Conservation (phyloP, 1,284 basidiomycete genomes). For the Moesziomyces aphidis region DNA sequence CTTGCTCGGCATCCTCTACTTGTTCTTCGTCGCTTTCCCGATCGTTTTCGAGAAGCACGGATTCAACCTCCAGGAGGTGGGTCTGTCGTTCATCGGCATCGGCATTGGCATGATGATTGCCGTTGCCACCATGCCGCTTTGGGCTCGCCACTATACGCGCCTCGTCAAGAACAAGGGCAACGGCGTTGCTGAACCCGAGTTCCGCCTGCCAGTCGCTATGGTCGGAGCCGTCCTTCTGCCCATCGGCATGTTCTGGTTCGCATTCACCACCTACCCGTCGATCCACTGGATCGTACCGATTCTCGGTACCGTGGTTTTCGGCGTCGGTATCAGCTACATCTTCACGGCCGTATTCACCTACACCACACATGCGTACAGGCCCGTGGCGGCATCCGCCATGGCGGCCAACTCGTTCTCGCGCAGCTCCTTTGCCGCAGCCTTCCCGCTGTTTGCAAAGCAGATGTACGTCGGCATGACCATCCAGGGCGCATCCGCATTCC, state of each 20-base stretch:
- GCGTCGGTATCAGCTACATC: conserved; percentile 46
- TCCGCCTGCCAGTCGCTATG: conserved; percentile 51
- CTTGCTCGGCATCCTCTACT: conserved; percentile 45
- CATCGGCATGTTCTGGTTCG: conserved; percentile 56
- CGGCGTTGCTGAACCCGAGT: conserved; percentile 53
- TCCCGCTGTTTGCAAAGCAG: conserved; percentile 47
- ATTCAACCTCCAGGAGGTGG: conserved; percentile 48
- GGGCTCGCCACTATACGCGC: conserved; percentile 69
- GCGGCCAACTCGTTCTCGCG: conserved; percentile 49
- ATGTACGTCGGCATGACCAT: conserved; percentile 46
- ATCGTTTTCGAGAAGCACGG: conserved; percentile 51
- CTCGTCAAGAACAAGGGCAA: conserved; percentile 72
- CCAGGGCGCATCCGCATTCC: conserved; percentile 32
- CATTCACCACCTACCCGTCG: conserved; percentile 48
- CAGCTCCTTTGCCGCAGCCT: conserved; percentile 35
- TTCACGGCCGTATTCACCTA: conserved; percentile 48
- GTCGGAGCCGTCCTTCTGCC: conserved; percentile 39
- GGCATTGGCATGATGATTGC: conserved; percentile 48
- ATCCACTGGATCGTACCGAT: conserved; percentile 56
- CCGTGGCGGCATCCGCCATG: conserved; percentile 55
- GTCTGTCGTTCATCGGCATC: conserved; percentile 48
- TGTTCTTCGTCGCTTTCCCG: conserved; percentile 57
- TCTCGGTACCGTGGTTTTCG: conserved; percentile 41
- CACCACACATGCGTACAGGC: conserved; percentile 42
- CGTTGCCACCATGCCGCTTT: conserved; percentile 69